These are phyloP conservation scores for Cercophora sp. DNA, from an alignment of 495 filamentous ascomycete genomes.

Conservation along the genomic window DNA sequence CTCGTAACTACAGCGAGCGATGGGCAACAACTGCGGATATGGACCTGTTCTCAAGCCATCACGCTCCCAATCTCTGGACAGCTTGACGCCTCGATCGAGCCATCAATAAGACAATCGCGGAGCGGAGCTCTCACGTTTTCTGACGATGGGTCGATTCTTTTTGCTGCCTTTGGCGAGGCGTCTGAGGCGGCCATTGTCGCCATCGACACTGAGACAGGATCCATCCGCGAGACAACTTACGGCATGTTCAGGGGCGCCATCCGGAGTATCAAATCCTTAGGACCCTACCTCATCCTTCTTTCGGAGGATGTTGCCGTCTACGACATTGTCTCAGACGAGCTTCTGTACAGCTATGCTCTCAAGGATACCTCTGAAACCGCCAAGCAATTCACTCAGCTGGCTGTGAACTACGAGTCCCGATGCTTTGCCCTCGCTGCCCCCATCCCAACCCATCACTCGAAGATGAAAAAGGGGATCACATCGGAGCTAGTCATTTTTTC, in stretches of 20 bases:
- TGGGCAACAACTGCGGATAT: constrained; percentile 57
- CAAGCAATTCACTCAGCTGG: constrained; percentile 54
- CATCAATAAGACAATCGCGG: constrained; percentile 8
- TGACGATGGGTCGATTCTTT: constrained; percentile 81
- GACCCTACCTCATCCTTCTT: constrained; percentile 58
- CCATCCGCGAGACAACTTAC: constrained; percentile 48
- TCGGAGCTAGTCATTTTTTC: constrained; percentile 57
- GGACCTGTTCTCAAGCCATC: constrained; percentile 64
- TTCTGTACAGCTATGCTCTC: constrained; percentile 47
- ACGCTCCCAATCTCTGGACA: constrained; percentile 47
- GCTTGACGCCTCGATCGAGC: constrained; percentile 28
- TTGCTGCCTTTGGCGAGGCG: constrained; percentile 45
- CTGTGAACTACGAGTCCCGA: constrained; percentile 51
- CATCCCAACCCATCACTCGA: constrained; percentile 21
- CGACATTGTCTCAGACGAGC: constrained; percentile 59
- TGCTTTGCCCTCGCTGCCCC: constrained; percentile 58
- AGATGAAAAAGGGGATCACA: constrained; percentile 23
- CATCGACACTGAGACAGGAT: constrained; percentile 56
- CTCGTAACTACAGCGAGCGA: constrained; percentile 51
- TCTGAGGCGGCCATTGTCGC: constrained; percentile 49
- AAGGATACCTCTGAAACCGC: constrained; percentile 28
- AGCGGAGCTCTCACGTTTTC: constrained; percentile 67
- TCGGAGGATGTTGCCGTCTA: constrained; percentile 62
- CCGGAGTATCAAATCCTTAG: constrained; percentile 53
- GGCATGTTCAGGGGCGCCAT: constrained; percentile 54